These are phyloP conservation scores for Pseudogymnoascus sp. DNA, from an alignment of 2,329 filamentous ascomycete genomes.

Conservation along the genomic window DNA sequence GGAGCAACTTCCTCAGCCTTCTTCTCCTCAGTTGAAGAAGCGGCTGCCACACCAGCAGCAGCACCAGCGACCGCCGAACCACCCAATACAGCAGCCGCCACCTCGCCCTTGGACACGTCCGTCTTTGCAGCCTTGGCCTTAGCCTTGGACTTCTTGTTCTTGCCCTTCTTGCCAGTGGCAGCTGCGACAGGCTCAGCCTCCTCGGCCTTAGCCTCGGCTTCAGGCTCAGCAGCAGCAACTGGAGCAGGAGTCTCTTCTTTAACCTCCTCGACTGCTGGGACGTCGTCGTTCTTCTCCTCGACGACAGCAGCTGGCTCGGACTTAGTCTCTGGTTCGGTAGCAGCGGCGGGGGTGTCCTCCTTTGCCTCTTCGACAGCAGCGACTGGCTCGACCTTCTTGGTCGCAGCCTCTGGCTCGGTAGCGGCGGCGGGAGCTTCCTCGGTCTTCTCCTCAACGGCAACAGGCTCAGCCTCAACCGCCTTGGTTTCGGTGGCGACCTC, in stretches of 20 bases:
- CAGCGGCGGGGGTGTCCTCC: neutral
- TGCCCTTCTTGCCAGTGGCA: neutral
- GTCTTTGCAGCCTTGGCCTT: neutral
- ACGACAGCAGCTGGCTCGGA: neutral
- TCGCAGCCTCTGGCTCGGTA: neutral
- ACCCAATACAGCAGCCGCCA: neutral
- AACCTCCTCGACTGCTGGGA: neutral
- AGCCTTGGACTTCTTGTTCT: neutral
- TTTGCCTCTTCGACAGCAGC: neutral
- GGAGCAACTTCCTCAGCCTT: conserved; percentile 17
- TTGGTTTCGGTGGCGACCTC: neutral
- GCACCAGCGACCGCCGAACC: neutral
- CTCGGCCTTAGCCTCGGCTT: neutral
- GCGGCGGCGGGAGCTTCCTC: neutral
- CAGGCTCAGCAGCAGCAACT: neutral
- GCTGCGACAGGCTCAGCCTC: neutral
- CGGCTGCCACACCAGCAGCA: neutral
- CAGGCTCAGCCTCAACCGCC: neutral
- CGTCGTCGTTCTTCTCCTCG: neutral
- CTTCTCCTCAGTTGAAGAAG: neutral
- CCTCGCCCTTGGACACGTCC: neutral
- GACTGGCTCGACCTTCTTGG: neutral
- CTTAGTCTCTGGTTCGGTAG: neutral
- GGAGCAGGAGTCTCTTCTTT: neutral
- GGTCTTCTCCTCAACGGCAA: neutral